Conservation (phyloP, 345 rosid genomes). For the Heritiera littoralis region DNA sequence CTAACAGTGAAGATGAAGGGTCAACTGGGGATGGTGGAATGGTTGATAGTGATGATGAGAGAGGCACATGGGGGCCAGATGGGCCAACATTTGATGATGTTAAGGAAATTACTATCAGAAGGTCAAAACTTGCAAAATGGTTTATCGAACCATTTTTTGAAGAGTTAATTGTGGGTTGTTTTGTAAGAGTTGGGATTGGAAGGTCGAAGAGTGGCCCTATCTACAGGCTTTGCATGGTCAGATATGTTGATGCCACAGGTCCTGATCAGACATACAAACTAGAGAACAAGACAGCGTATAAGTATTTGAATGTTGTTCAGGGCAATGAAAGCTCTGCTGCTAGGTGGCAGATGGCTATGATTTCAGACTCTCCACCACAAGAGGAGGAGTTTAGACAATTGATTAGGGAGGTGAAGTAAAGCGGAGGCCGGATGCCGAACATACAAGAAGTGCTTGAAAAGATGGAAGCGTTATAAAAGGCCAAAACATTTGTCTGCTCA, state of each 20-base stretch:
- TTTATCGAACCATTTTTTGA: conserved; percentile 99
- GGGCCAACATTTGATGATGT: conserved; percentile 75
- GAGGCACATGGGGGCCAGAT: conserved; percentile 52
- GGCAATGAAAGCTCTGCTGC: conserved; percentile 94
- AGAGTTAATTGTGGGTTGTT: conserved; percentile 92
- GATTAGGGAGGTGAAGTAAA: conserved; percentile 86
- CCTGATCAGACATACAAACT: conserved; percentile 78
- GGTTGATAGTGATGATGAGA: conserved; percentile 92
- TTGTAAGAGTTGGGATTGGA: conserved; percentile 93
- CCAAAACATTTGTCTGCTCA: conserved; percentile 80
- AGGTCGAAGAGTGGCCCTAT: conserved; percentile 73
- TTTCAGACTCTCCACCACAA: conserved; percentile 83
- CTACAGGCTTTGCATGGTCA: conserved; percentile 86
- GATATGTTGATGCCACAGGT: conserved; percentile 88
- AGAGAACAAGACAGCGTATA: conserved; percentile 77
- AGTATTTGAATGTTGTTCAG: conserved; percentile 88
- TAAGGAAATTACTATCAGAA: conserved; percentile 77
- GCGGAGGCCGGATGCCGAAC: conserved; percentile 78
- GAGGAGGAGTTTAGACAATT: conserved; percentile 91
- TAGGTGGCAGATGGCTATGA: conserved; percentile 98
- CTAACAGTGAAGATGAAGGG: conserved; percentile 86
- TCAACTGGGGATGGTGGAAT: conserved; percentile 82
- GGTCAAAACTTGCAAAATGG: conserved; percentile 92
- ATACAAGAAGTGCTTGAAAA: conserved; percentile 84
- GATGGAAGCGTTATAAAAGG: conserved; percentile 71